phyloP scores from a whole-genome alignment of 139 green algal genomes.

The Volvox reticuliferus region DNA sequence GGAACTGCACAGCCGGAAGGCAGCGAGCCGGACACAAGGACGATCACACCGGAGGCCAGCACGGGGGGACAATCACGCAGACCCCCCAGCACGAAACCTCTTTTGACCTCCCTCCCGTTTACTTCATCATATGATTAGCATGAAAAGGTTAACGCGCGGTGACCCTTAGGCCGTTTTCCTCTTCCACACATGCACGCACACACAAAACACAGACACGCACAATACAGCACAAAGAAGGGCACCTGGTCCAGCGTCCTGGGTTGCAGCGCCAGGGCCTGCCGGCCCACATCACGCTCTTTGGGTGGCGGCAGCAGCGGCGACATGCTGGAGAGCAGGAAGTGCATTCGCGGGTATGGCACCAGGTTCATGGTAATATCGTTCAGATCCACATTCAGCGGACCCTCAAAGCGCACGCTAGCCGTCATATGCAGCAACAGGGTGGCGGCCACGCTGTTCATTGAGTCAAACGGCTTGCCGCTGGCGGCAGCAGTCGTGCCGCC shows the following conservation, averaged over 20 bases:
- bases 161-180: no score
- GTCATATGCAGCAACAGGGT: conserved; percentile 86
- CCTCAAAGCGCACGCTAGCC: conserved; percentile 79
- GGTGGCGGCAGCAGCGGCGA: conserved; percentile 63
- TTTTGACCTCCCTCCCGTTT: no score
- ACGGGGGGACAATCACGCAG: no score
- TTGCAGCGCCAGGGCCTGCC: conserved; percentile 20
- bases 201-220: not conserved
- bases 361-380: conserved; percentile 92
- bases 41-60: no score
- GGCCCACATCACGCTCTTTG: conserved; percentile 29
- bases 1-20: no score
- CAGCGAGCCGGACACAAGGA: no score
- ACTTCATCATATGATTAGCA: no score
- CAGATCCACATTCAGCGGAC: conserved; percentile 78
- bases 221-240: not conserved
- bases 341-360: conserved; percentile 78
- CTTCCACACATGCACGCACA: no score
- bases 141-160: no score
- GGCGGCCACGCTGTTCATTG: conserved; percentile 85
- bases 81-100: no score
- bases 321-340: conserved; percentile 84
- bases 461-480: conserved; percentile 73
- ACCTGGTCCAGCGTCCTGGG: conserved; percentile 69
- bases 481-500: not conserved